phyloP scores from a whole-genome alignment of 2,329 filamentous ascomycete genomes.

The Penicillium paneum region DNA sequence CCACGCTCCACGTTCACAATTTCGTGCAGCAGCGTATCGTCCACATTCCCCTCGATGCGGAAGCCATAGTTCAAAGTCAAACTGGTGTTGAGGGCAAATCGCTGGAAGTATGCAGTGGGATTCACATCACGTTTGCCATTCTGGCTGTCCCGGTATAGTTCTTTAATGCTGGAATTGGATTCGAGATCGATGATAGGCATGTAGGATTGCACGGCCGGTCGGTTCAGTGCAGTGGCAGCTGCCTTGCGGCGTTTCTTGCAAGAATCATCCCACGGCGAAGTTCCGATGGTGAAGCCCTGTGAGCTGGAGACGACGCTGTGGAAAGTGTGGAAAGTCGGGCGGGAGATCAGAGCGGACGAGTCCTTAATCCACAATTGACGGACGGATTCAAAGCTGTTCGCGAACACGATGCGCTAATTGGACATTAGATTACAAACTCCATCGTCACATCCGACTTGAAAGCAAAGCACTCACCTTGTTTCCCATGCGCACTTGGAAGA shows the following conservation, averaged over 20 bases:
- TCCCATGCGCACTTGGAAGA: conserved; percentile 66
- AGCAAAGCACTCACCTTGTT: conserved; percentile 52
- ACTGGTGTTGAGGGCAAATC: conserved; percentile 73
- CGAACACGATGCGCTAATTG: conserved; percentile 65
- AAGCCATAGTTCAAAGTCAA: conserved; percentile 77
- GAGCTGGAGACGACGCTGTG: conserved; percentile 74
- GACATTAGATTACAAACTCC: neutral
- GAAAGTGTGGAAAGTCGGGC: conserved; percentile 76
- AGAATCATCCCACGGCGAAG: conserved; percentile 78
- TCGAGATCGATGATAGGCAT: conserved; percentile 81
- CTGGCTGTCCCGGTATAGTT: conserved; percentile 64
- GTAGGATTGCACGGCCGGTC: conserved; percentile 71
- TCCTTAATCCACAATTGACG: conserved; percentile 72
- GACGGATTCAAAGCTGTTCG: conserved; percentile 73
- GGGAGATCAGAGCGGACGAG: conserved; percentile 72
- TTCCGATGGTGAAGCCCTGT: conserved; percentile 78
- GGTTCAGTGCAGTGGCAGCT: conserved; percentile 73
- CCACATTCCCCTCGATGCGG: conserved; percentile 67
- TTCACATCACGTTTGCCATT: conserved; percentile 64
- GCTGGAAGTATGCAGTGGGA: conserved; percentile 69
- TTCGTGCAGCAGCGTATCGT: conserved; percentile 66
- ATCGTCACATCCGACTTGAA: neutral
- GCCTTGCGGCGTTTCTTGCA: conserved; percentile 75
- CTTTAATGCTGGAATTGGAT: conserved; percentile 66
- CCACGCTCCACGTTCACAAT: conserved; percentile 73